Base-by-base conservation (phyloP, 352 stramenopile genomes). In the Phytophthora crassamura region DNA sequence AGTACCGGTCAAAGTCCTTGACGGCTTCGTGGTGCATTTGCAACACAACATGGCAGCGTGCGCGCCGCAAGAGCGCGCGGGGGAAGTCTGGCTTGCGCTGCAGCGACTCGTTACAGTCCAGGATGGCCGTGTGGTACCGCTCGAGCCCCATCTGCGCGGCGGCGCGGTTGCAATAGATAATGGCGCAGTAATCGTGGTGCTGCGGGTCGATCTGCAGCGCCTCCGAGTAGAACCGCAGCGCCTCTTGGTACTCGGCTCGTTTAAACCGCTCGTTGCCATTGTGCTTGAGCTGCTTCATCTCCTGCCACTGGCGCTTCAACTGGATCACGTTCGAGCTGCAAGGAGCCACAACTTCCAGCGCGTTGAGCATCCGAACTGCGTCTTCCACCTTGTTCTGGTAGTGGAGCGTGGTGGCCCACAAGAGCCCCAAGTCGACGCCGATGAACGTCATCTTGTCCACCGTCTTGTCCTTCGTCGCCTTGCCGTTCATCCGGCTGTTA, bases 131-230 rank as follows among this genome's bases (percentile, higher is more conserved):
- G 36, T 86, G 69, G 54, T 79, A 93, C 20, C 79, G 69, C 30
- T 86, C 71, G 41, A 94, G 54, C 5, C 74, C 78, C 88, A 96
- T 96, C 22, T 90, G 73, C 34, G 88, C 88, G 20, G 88, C 88
- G 3, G 88, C 85, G 35, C 88, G 82, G 52, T 96, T 96, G 70
- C 86, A 92, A 42, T 88, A 90, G 43, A 96, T 80, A 36, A 92
- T 75, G 1, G 83, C 82, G 53, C 84, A 92, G 61, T 85, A 94
- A 45, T 86, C 75, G n/a, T 91, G 75, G 38, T 95, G 78, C 10
- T 80, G 60, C 0, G 72, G 70, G 45, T 95, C 88, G 32, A 94
- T 66, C 20, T 72, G 60, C 6, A 95, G 67, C 12, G 83, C 86
- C 36, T 91, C 75, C 0, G 82, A 82, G 54, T 96, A 96, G 5